These are phyloP conservation scores for Carallia brachiata DNA, from an alignment of 345 rosid species.

Conservation along the genomic window DNA sequence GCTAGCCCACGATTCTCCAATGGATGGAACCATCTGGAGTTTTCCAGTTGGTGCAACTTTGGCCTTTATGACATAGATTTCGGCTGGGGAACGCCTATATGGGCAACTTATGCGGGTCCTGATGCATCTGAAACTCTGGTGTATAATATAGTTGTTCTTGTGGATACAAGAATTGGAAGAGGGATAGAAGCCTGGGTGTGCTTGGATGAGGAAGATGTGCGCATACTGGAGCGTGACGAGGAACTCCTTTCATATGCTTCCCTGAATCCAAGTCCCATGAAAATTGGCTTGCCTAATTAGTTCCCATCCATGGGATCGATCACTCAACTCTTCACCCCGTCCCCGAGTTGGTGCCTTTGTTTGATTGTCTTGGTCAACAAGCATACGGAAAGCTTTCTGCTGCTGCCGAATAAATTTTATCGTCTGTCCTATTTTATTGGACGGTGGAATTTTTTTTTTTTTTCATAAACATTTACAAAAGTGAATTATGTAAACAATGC, in stretches of 20 bases:
- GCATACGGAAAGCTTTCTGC: too few relatives aligned
- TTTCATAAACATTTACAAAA: too few relatives aligned
- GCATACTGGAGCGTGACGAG: neutral
- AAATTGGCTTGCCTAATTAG: neutral
- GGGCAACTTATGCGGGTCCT: conserved; percentile 5
- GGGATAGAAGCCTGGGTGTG: conserved; percentile 30
- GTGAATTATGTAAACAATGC: too few relatives aligned
- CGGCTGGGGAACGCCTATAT: conserved; percentile 30
- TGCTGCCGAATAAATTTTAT: too few relatives aligned
- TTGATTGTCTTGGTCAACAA: too few relatives aligned
- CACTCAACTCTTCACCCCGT: too few relatives aligned
- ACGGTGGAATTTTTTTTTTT: too few relatives aligned
- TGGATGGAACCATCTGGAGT: conserved; percentile 15
- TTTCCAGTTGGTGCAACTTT: conserved; percentile 22
- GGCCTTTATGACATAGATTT: conserved; percentile 28
- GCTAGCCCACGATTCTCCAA: neutral
- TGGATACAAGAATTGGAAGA: neutral
- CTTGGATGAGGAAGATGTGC: conserved; percentile 16
- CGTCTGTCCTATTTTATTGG: too few relatives aligned
- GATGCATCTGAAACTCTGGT: neutral
- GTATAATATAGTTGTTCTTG: neutral
- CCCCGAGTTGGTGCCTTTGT: too few relatives aligned
- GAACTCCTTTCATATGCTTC: conserved; percentile 17
- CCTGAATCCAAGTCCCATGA: conserved; percentile 14
- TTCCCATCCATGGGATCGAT: neutral